phyloP scores from a whole-genome alignment of 768 basidiomycete species.

The Hygrocybe punicea region DNA sequence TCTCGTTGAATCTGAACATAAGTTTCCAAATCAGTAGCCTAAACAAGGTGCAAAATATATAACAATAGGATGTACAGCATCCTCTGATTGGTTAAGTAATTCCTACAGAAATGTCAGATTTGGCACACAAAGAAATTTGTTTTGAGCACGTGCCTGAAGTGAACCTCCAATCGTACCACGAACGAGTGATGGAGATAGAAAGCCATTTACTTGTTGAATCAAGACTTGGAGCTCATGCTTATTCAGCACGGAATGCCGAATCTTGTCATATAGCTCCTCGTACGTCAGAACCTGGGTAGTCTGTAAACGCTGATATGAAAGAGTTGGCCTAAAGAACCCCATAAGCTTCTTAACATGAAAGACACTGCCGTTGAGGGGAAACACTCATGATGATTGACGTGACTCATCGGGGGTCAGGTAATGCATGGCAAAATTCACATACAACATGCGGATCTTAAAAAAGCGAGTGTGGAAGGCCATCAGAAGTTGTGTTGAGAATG shows the following conservation, averaged over 20 bases:
- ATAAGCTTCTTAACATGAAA: neutral
- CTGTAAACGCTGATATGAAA: conserved; percentile 95
- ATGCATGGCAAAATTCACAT: conserved; percentile 99
- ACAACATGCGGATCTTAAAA: conserved; percentile 77
- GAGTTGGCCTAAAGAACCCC: conserved; percentile 64
- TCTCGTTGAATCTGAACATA: conserved; percentile 77
- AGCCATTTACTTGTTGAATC: conserved; percentile 83
- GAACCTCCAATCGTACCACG: neutral
- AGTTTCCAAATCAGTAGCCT: conserved; percentile 1
- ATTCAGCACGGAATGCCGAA: conserved; percentile 78
- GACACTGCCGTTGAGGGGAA: neutral
- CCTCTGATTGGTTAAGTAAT: conserved; percentile 94
- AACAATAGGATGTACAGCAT: conserved; percentile 52
- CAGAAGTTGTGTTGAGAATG: neutral
- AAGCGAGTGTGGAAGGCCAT: neutral
- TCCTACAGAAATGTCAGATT: conserved; percentile 42
- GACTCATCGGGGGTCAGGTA: conserved; percentile 72
- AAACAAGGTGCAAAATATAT: neutral
- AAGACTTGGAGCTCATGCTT: conserved; percentile 93
- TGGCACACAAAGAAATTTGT: conserved; percentile 83
- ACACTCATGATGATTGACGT: conserved; percentile 61
- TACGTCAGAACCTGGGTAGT: conserved; percentile 80
- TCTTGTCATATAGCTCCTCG: conserved; percentile 80
- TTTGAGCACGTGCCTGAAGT: conserved; percentile 78
- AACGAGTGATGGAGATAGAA: neutral